phyloP scores from a whole-genome alignment of 2,329 filamentous ascomycete species.

The Teratosphaeria zuluensis region DNA sequence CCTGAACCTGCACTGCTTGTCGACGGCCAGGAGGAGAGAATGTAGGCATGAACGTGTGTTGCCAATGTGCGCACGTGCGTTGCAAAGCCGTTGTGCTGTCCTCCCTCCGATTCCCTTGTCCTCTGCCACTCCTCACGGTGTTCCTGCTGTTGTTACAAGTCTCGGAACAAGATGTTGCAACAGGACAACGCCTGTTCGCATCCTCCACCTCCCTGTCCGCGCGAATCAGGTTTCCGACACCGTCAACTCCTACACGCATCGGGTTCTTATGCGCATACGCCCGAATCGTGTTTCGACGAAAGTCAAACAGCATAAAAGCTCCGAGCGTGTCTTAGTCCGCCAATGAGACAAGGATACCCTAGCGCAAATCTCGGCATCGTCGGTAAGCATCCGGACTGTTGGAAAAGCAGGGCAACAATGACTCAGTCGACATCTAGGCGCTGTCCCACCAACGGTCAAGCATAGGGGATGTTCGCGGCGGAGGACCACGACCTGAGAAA shows the following conservation, averaged over 20 bases:
- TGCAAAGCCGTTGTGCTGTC: background rate
- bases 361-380: background rate
- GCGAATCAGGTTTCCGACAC: background rate
- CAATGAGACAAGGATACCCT: background rate
- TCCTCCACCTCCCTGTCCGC: background rate
- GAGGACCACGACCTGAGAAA: too few species aligned
- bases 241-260: background rate
- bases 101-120: background rate
- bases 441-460: too few species aligned
- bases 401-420: too few species aligned
- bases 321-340: background rate
- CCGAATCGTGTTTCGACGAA: background rate
- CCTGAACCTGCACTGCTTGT: background rate
- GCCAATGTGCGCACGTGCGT: background rate
- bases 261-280: background rate
- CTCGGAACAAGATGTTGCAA: background rate
- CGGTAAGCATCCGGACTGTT: background rate
- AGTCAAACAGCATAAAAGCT: background rate
- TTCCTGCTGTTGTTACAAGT: background rate
- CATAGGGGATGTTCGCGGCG: too few species aligned
- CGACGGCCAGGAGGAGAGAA: background rate
- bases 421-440: too few species aligned
- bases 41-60: background rate
- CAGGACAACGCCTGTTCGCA: background rate
- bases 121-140: too few species aligned